phyloP scores from a whole-genome alignment of 805 yeast species.

The Starmerella floricola region DNA sequence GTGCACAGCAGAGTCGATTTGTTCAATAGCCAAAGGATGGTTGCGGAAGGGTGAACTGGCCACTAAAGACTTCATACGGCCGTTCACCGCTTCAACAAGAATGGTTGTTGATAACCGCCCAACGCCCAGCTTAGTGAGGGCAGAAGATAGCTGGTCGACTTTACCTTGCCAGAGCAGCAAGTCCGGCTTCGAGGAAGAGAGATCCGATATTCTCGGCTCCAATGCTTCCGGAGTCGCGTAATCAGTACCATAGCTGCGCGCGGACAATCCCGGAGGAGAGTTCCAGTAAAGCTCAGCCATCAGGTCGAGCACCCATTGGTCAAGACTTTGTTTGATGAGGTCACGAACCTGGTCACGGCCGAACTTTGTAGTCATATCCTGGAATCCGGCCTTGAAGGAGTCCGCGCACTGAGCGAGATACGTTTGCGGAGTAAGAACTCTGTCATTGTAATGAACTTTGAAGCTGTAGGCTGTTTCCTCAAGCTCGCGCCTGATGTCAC shows the following conservation, averaged over 20 bases:
- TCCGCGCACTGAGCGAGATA: constrained; percentile 89
- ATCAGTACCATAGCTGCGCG: not conserved
- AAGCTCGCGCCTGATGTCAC: constrained; percentile 73
- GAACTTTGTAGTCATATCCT: constrained; percentile 72
- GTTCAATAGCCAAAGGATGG: constrained; percentile 75
- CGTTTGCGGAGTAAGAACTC: constrained; percentile 85
- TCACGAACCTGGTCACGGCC: constrained; percentile 73
- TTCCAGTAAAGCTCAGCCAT: constrained; percentile 92
- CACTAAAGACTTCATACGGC: constrained; percentile 64
- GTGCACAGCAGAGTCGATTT: constrained; percentile 74
- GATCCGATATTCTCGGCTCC: constrained; percentile 33
- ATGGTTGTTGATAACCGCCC: constrained; percentile 81
- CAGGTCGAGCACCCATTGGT: constrained; percentile 76
- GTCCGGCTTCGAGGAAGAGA: constrained; percentile 47
- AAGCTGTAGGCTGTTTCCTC: constrained; percentile 88
- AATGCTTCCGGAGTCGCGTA: not conserved
- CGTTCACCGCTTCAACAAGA: constrained; percentile 64
- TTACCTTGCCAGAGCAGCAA: constrained; percentile 81
- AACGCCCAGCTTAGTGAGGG: constrained; percentile 82
- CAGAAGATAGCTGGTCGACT: constrained; percentile 69
- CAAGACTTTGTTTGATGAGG: constrained; percentile 68
- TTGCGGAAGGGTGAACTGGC: constrained; percentile 62
- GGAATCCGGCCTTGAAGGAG: constrained; percentile 68
- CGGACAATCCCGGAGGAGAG: constrained; percentile 33
- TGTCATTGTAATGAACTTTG: constrained; percentile 93